Base-by-base conservation (phyloP, 176 grass and related monocot genomes). In the Pontederia crassipes region DNA sequence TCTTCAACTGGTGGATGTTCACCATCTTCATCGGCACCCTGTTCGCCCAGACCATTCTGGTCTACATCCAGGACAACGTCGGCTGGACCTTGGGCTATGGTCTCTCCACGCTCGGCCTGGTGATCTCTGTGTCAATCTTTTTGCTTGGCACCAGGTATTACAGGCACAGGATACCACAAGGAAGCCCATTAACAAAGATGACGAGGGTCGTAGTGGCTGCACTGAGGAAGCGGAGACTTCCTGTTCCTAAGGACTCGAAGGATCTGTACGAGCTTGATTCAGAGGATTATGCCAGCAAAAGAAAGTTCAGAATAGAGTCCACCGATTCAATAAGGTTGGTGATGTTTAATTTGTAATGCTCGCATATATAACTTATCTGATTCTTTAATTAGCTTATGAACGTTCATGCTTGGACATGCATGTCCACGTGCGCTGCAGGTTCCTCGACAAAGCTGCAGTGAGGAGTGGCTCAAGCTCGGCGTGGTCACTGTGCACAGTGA, bases 1-100 rank as follows among this genome's bases (percentile, higher is more conserved):
- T 46, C 62, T 65, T 65, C 62, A 65, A 65, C 45, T 65, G 62
- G 62, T 65, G 62, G 62, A 49, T 65, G 17, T 27, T 65, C 46
- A 49, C 46, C 62, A 50, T 12, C 62, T 65, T 65, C 62, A 10
- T 65, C n/a, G 45, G 62, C 46, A 47, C 62, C 62, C 46, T 65
- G 46, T 65, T 65, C 62, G 62, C 62, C 17, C 11, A 50, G 18
- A 14, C 27, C 45, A 4, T 65, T 48, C 53, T 69, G 10, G 53
- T 69, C n/a, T 69, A 55, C 29, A 69, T 69, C 51, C 66, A 56
- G 29, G 66, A 69, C 17, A 57, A 69, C 11, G 17, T 57, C 4
- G 53, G 66, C 9, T 57, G 66, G 66, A 13, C 66, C 4, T 8
- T 69, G 11, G 51, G 66, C 9, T 69, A 69, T 16, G 66, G 32